Base-by-base conservation (phyloP, 495 filamentous ascomycete genomes). In the Aspergillus nanangensis region DNA sequence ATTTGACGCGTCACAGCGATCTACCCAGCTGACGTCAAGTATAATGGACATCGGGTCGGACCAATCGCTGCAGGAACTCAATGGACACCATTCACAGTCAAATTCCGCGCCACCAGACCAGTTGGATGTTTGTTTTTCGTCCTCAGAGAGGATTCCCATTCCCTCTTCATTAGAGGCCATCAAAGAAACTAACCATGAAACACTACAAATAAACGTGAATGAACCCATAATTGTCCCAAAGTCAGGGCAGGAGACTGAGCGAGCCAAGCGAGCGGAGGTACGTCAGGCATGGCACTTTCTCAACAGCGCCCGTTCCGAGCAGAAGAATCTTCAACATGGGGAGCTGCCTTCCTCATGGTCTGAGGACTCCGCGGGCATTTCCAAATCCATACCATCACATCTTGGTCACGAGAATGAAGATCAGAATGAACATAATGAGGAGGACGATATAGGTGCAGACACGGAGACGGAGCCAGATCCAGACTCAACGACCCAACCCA, bases 341-440 rank as follows among this genome's bases (percentile, higher is more conserved):
- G 42, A 60, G 21, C 60, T 71, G 2, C 68, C 68, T 8, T 58
- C 61, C 1, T 56, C 62, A 18, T 66, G 57, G 51, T 37, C 50
- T 3, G 55, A 55, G 18, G 54, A 58, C 0, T 32, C 47, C 19
- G 55, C 60, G 25, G 38, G n/a, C n/a, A 44, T 9, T 34, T 10
- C 9, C 3, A n/a, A 15, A 32, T 48, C 23, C 21, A 44, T 31
- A 19, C 8, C 3, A 15, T n/a, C 17, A 9, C 21, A 19, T 29
- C 45, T n/a, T 23, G 19, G 13, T 8, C 5, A 11, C 14, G 4
- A 41, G 23, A 2, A 31, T 15, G 45, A 45, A 17, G 19, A 38
- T 9, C n/a, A 44, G 14, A 19, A 24, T 36, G 34, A 18, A 18
- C n/a, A n/a, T n/a, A n/a, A n/a, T n/a, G n/a, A n/a, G n/a, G n/a